phyloP scores from a whole-genome alignment of 164 flowering plant species.

The Magnolia changhungtana region DNA sequence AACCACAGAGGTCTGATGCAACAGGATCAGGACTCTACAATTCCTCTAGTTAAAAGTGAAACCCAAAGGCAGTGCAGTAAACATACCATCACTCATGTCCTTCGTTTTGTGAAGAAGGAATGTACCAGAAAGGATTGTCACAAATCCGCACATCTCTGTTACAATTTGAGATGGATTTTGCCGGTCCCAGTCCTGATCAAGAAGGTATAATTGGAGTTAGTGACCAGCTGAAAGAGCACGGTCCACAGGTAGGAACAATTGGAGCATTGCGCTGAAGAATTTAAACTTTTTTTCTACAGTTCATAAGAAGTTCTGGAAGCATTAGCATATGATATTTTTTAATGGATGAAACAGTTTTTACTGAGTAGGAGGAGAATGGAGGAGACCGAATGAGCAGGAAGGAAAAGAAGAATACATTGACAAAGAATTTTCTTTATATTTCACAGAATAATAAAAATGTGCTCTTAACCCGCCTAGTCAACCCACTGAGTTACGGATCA shows the following conservation, averaged over 20 bases:
- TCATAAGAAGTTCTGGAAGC: background rate
- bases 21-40: background rate
- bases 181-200: slow-evolving; percentile 70
- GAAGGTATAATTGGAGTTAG: background rate
- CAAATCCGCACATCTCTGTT: slow-evolving; percentile 73
- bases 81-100: slow-evolving; percentile 59
- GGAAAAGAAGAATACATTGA: background rate
- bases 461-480: too few relatives aligned
- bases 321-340: background rate
- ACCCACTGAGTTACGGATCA: too few relatives aligned
- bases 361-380: background rate
- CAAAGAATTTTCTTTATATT: too few relatives aligned
- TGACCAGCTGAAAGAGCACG: background rate
- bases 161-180: slow-evolving; percentile 68
- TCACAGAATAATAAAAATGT: too few relatives aligned
- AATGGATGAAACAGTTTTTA: background rate
- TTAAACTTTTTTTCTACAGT: background rate
- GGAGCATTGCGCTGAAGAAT: background rate
- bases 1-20: background rate
- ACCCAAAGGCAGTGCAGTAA: background rate
- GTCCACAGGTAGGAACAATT: background rate
- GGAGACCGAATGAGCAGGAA: background rate
- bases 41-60: background rate
- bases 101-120: slow-evolving; percentile 79
- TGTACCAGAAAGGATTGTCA: slow-evolving; percentile 69